Evolutionary conservation across 2,329 filamentous ascomycete species (phyloP), one percentile per base, ranked within the genome.

Genomic region (Seiridium cupressi): DNA sequence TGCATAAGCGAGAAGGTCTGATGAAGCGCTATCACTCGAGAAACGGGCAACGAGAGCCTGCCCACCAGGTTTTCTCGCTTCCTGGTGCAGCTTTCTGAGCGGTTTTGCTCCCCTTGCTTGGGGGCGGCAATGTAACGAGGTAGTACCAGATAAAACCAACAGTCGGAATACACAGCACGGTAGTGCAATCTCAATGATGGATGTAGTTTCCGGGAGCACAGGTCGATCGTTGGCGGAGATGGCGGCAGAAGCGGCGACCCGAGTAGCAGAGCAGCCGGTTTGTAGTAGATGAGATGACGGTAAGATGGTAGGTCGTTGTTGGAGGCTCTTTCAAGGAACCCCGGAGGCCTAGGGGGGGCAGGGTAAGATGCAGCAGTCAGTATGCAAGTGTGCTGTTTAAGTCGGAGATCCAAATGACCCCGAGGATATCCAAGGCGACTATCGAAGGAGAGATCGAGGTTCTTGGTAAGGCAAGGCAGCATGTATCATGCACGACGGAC

Each of bases 271-370:
- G 56, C 51, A 55, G 57, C 38, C 62, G 60, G 63, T 65, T 66
- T 68, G 64, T 44, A 64, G 62, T 53, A 51, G 60, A 57, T 60
- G 57, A 58, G 46, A 51, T 55, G 44, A 61, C 59, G 48, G 40
- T 54, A 62, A 61, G 62, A 65, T 65, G 65, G 64, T 64, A 68
- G 68, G 67, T 60, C 64, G 58, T 55, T 35, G 56, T 63, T 40
- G 49, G 44, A 63, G 62, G 61, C 26, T 32, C 42, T 42, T 18
- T 38, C 26, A 11, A 51, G 11, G 46, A n/a, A 42, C 55, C 55
- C 47, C 55, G 62, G 59, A 57, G 51, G 57, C 56, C 35, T 53
- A 11, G 47, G 35, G 38, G 44, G 61, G 60, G 61, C 54, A 60
- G 60, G 58, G 57, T 62, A 53, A 63, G 58, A 63, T 62, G 62